These are phyloP conservation scores for Pholiota conissans DNA, from an alignment of 768 basidiomycete species.

Conservation along the genomic window DNA sequence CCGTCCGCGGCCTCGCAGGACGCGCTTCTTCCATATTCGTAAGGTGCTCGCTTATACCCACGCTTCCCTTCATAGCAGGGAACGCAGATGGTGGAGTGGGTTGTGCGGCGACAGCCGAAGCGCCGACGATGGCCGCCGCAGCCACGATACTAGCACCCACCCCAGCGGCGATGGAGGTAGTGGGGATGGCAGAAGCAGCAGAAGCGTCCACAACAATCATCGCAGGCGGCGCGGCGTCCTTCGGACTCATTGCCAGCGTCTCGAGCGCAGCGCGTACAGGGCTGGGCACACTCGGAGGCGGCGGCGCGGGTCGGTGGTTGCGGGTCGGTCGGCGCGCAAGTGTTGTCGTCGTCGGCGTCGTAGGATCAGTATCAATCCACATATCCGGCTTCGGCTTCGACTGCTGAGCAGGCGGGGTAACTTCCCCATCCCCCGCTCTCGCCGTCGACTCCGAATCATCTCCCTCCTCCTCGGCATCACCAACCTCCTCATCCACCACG, in stretches of 20 bases:
- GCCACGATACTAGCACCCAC: too few species aligned
- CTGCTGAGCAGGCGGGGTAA: too few species aligned
- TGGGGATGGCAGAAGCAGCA: too few species aligned
- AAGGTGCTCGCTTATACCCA: background rate
- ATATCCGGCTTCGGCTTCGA: background rate
- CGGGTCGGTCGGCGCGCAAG: background rate
- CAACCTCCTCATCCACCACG: background rate
- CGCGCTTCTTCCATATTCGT: too few species aligned
- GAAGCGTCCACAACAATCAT: background rate
- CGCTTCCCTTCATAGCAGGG: background rate
- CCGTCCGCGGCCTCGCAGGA: background rate
- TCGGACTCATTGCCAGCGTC: background rate
- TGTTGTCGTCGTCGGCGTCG: background rate
- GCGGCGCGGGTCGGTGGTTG: conserved; percentile 1
- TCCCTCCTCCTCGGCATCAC: background rate
- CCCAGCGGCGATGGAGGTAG: too few species aligned
- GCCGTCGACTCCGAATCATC: background rate
- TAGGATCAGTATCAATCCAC: background rate
- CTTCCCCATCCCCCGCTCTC: too few species aligned
- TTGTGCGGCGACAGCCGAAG: background rate
- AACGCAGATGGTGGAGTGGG: background rate
- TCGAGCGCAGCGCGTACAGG: background rate
- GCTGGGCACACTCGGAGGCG: background rate
- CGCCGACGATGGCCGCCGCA: background rate
- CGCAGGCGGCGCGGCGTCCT: background rate